Evolutionary conservation across 345 rosid species (phyloP).

Genomic region (Dimocarpus longan): DNA sequence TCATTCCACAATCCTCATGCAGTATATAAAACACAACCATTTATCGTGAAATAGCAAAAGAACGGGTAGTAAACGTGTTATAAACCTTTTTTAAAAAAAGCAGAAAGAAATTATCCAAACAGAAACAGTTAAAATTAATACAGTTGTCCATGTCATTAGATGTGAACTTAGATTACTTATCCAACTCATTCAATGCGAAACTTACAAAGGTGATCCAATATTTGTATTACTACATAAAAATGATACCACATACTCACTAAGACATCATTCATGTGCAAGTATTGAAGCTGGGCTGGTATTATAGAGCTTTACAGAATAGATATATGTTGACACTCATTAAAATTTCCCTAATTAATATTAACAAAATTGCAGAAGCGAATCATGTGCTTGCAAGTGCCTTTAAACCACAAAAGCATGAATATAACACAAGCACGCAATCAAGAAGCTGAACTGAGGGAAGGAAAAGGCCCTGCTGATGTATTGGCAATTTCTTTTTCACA

Average conservation of each 20-base stretch:
- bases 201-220: background rate
- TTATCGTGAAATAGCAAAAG: background rate
- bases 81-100: background rate
- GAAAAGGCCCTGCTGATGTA: background rate
- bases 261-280: background rate
- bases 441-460: background rate
- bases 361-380: background rate
- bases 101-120: background rate
- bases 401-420: background rate
- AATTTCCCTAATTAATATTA: background rate
- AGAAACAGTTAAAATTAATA: background rate
- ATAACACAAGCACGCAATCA: background rate
- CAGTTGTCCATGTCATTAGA: background rate
- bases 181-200: background rate
- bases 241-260: background rate
- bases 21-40: background rate
- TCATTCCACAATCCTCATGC: background rate
- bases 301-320: background rate
- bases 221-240: background rate
- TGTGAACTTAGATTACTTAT: background rate
- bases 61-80: background rate
- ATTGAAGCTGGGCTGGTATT: background rate
- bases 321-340: background rate
- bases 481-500: background rate
- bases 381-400: constrained; percentile 3